Conservation (phyloP, 305 asterid genomes). For the Fraxinus latifolia region DNA sequence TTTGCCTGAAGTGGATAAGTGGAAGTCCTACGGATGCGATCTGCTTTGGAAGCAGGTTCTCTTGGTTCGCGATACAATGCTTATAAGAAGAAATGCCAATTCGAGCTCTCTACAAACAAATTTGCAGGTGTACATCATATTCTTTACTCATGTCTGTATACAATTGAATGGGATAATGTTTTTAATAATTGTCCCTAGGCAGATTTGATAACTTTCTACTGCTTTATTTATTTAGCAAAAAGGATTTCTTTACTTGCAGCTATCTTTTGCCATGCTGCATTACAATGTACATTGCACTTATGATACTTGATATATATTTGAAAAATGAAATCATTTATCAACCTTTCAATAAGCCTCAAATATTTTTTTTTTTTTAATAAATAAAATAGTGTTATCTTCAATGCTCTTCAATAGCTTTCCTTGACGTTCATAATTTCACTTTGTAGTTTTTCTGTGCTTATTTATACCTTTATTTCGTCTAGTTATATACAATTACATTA, state of each 20-base stretch:
- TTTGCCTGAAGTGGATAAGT: conserved; percentile 44
- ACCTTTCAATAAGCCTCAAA: background rate
- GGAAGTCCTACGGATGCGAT: conserved; percentile 54
- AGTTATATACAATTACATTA: background rate
- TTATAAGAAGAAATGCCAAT: conserved; percentile 36
- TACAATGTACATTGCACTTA: background rate
- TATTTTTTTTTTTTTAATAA: background rate
- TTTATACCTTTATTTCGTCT: background rate
- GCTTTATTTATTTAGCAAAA: background rate
- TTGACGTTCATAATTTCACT: background rate
- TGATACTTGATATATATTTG: background rate
- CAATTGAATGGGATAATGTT: conserved; percentile 4
- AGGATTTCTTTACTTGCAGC: background rate
- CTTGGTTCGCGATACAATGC: conserved; percentile 43
- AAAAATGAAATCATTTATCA: background rate
- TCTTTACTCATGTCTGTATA: conserved; percentile 15
- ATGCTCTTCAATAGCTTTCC: background rate
- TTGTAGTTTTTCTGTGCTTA: background rate
- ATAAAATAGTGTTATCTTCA: background rate
- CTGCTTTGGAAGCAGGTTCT: conserved; percentile 57
- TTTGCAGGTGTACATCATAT: conserved; percentile 49
- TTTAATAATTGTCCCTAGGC: background rate
- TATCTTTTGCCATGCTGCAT: background rate
- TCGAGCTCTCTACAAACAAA: conserved; percentile 34
- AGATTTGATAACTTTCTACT: background rate